Conservation (phyloP, 305 asterid species). For the Monarda citriodora region DNA sequence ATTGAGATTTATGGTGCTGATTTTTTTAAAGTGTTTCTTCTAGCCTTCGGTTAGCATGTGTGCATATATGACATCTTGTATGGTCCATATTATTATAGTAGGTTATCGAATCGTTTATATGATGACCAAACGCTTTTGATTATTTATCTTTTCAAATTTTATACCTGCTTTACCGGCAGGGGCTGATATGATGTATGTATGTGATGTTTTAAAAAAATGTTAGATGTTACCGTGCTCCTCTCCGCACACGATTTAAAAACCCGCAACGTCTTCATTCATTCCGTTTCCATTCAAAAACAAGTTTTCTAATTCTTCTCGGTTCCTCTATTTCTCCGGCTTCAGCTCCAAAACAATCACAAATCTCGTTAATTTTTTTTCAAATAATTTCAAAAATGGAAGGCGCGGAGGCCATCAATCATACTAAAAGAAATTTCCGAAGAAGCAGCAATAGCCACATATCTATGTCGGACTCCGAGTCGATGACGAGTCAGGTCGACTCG, state of each 20-base stretch:
- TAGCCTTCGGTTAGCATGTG: too few relatives aligned
- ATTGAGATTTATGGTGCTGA: too few relatives aligned
- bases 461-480: conserved; percentile 78
- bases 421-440: conserved; percentile 25
- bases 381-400: conserved; percentile 29
- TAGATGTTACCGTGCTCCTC: conserved; percentile 2
- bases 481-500: conserved; percentile 63
- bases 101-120: too few relatives aligned
- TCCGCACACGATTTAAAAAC: conserved; percentile 7
- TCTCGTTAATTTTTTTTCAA: neutral
- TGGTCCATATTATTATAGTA: too few relatives aligned
- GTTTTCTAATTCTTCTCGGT: neutral
- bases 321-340: conserved; percentile 9
- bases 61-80: too few relatives aligned
- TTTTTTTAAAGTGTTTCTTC: too few relatives aligned
- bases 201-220: too few relatives aligned
- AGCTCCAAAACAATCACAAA: conserved; percentile 6
- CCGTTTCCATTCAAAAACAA: neutral
- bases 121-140: too few relatives aligned
- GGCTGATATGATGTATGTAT: too few relatives aligned
- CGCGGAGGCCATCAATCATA: conserved; percentile 22
- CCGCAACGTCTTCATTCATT: conserved; percentile 14
- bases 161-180: too few relatives aligned
- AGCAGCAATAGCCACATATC: conserved; percentile 62
- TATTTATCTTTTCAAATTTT: too few relatives aligned